These are phyloP conservation scores for Phylloboletellus chloephorus DNA, from an alignment of 1,284 basidiomycete genomes.

Conservation along the genomic window DNA sequence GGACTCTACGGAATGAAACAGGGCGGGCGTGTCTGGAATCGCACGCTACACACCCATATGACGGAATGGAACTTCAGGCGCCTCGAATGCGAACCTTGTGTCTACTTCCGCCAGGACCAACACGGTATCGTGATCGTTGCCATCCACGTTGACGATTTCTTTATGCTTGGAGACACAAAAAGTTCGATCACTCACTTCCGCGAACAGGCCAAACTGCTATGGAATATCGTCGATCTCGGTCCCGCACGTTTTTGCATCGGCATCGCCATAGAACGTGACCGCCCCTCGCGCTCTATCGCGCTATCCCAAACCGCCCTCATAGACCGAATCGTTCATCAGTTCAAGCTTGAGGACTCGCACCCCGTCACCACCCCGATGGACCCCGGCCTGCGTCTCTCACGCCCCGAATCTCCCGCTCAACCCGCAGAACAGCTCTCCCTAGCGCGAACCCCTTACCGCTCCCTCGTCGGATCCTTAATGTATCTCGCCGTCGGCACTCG, in stretches of 20 bases:
- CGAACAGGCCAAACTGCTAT: background rate
- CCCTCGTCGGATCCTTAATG: too few relatives aligned
- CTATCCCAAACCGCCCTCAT: background rate
- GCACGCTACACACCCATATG: background rate
- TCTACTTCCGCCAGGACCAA: background rate
- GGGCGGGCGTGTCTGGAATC: background rate
- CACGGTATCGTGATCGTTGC: background rate
- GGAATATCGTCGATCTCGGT: background rate
- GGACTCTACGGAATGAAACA: conserved; percentile 2
- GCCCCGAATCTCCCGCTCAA: background rate
- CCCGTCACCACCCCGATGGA: conserved; percentile 1
- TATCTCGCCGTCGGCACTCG: too few relatives aligned
- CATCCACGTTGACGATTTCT: conserved; percentile 1
- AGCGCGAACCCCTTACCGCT: too few relatives aligned
- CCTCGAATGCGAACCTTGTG: background rate
- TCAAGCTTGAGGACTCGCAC: background rate
- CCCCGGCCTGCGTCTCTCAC: background rate
- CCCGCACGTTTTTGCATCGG: background rate
- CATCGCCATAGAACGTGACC: background rate
- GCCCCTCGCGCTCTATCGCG: background rate
- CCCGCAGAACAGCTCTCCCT: too few relatives aligned
- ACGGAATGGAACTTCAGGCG: background rate
- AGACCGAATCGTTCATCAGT: background rate
- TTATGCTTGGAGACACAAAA: background rate
- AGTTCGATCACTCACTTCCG: background rate